Evolutionary conservation across 2,329 filamentous ascomycete species (phyloP).

Genomic region (Lachnum nothofagi): DNA sequence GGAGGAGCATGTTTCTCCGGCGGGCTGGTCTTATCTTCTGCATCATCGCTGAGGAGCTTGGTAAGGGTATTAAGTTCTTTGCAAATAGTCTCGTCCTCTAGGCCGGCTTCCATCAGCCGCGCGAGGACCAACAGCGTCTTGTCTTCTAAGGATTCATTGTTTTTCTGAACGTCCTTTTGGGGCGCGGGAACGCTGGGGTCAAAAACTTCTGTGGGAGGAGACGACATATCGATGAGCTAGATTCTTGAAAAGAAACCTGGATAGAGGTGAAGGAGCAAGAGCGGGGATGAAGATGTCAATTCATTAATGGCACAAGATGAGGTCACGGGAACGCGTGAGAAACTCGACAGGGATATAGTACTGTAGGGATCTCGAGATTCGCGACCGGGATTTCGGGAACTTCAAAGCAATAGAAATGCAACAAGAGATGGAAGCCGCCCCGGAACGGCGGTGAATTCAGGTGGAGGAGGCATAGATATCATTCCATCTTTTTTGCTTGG

Average conservation of each 20-base stretch:
- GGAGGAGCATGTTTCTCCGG: constrained; percentile 34
- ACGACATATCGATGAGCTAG: constrained; percentile 1
- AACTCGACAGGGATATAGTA: background rate
- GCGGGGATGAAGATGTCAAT: background rate
- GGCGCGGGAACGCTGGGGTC: constrained; percentile 20
- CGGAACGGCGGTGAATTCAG: background rate
- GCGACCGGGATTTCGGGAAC: background rate
- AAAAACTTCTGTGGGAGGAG: constrained; percentile 8
- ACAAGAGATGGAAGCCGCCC: background rate
- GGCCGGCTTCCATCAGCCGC: constrained; percentile 82
- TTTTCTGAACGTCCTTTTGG: constrained; percentile 5
- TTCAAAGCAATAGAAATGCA: background rate
- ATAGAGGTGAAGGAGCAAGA: background rate
- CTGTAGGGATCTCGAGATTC: background rate
- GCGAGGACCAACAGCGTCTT: constrained; percentile 57
- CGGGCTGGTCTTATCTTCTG: constrained; percentile 20
- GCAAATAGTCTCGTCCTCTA: constrained; percentile 71
- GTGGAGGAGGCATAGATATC: background rate
- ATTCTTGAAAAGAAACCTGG: too few relatives aligned
- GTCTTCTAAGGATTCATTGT: constrained; percentile 29
- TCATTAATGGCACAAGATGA: background rate
- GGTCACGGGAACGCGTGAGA: constrained; percentile 20
- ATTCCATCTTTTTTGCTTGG: background rate
- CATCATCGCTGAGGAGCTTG: constrained; percentile 52
- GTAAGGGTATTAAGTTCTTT: constrained; percentile 54